Percentiles rank a stretch among this genome's conserved stretches.
Conservation (phyloP, 768 basidiomycete species). For the Pleurotus citrinopileatus region DNA sequence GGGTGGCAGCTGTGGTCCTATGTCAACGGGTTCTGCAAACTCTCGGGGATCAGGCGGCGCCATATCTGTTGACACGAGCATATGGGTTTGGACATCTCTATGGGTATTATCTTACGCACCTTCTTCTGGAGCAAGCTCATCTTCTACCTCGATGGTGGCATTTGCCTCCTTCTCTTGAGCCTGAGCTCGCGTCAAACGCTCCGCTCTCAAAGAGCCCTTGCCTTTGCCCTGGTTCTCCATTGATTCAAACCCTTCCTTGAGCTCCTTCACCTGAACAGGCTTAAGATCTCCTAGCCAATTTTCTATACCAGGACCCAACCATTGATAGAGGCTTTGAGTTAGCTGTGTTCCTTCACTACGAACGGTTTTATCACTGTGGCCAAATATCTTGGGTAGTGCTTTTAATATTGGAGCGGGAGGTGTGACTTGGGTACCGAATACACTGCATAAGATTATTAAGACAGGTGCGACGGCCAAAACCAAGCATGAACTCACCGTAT, state of each 20-base stretch:
- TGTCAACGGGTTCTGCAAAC: constrained; percentile 79
- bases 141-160: constrained; percentile 31
- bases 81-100: constrained; percentile 6
- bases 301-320: constrained; percentile 80
- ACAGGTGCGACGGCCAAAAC: background rate
- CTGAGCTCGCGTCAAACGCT: constrained; percentile 72
- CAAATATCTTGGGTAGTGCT: constrained; percentile 87
- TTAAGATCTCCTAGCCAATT: constrained; percentile 88
- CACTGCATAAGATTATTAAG: constrained; percentile 35
- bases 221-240: constrained; percentile 86
- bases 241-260: constrained; percentile 85
- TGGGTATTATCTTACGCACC: constrained; percentile 31
- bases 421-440: constrained; percentile 75
- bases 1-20: constrained; percentile 71
- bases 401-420: constrained; percentile 83
- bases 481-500: constrained; percentile 58
- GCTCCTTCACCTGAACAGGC: constrained; percentile 93
- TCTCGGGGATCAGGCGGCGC: constrained; percentile 72
- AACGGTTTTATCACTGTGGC: constrained; percentile 93
- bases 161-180: constrained; percentile 65
- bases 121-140: constrained; percentile 37
- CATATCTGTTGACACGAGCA: constrained; percentile 32
- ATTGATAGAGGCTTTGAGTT: constrained; percentile 76
- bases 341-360: constrained; percentile 87
- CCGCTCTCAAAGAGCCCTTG: constrained; percentile 76